These are phyloP conservation scores for Alternaria metachromatica DNA, from an alignment of 2,329 filamentous ascomycete species.

Conservation along the genomic window DNA sequence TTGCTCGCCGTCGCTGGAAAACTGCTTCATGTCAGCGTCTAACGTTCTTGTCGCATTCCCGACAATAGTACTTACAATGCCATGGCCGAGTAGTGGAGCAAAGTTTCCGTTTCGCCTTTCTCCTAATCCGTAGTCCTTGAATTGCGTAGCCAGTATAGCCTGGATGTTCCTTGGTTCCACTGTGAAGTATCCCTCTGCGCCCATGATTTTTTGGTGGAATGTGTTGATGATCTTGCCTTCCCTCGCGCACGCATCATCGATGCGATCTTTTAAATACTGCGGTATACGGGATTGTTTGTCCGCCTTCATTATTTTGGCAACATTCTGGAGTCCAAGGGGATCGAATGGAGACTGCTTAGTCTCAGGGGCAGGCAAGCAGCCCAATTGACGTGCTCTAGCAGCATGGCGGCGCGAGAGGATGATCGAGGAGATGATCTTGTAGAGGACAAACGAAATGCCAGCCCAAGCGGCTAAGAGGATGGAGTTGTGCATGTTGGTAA, in stretches of 20 bases:
- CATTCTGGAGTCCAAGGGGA: slow-evolving; percentile 59
- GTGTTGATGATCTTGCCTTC: slow-evolving; percentile 36
- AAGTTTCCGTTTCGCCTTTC: slow-evolving; percentile 46
- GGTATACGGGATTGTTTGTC: slow-evolving; percentile 43
- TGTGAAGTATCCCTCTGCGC: slow-evolving; percentile 34
- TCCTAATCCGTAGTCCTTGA: slow-evolving; percentile 55
- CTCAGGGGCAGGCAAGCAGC: slow-evolving; percentile 52
- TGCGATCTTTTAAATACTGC: slow-evolving; percentile 34
- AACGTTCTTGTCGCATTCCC: background rate
- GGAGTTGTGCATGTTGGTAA: slow-evolving; percentile 35
- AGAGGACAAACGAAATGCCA: slow-evolving; percentile 39
- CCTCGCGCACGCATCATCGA: slow-evolving; percentile 24
- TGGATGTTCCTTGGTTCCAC: slow-evolving; percentile 56
- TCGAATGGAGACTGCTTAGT: slow-evolving; percentile 51
- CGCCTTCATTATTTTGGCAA: slow-evolving; percentile 49
- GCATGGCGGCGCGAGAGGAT: slow-evolving; percentile 40
- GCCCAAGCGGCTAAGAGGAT: slow-evolving; percentile 39
- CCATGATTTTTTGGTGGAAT: slow-evolving; percentile 27
- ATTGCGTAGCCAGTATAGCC: slow-evolving; percentile 52
- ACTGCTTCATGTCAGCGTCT: slow-evolving; percentile 21
- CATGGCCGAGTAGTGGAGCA: slow-evolving; percentile 49
- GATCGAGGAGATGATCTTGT: slow-evolving; percentile 36
- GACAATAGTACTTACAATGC: slow-evolving; percentile 37
- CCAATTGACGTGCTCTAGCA: slow-evolving; percentile 44
- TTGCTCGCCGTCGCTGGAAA: slow-evolving; percentile 37